Base-by-base conservation (phyloP, 371 early-diverging fungal species). In the Syncephalastrum racemosum region DNA sequence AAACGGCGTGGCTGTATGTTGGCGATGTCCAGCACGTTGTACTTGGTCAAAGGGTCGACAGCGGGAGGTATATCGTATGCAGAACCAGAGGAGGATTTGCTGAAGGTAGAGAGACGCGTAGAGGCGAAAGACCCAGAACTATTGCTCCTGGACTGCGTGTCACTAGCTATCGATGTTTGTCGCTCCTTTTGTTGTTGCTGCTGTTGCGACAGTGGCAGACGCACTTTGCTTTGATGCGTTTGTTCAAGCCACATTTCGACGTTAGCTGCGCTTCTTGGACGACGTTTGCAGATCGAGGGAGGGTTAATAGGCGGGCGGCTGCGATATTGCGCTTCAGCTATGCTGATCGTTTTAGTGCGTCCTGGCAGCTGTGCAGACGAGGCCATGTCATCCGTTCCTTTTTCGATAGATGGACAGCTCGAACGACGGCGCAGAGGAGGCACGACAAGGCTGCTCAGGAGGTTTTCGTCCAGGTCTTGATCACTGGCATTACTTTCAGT, bases 1-100 rank as follows among this genome's bases (percentile, higher is more conserved):
- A 56, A 63, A 42, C 58, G 50, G 20, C 72, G 48, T 1, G 72
- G 68, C 39, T 64, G 60, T 42, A 72, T 61, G 14, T 36, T 18
- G 7, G 60, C 40, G 36, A 68, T 59, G 14, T 53, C 45, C 12
- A 71, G 42, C 3, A 71, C 22, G 13, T 19, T 19, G 49, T 24
- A 23, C 16, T 49, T 22, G 49, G 24, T n/a, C 22, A 49, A 24
- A 19, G 16, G 22, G 3, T 24, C 16, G n/a, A 49, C 27, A 27
- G 27, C n/a, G 13, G 49, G 24, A 13, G 49, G 49, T 18, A 18
- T 15, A n/a, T 22, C 16, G 4, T 49, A 22, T 4, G 15, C 7
- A 22, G 24, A 19, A 15, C 23, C 7, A 40, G 40, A 20, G 52
- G 52, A 24, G 27, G 24, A 31, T 10, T 31, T 31, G 36, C 36